These are phyloP conservation scores for Oryza coarctata DNA, from an alignment of 176 grass and related monocot species.

Conservation along the genomic window DNA sequence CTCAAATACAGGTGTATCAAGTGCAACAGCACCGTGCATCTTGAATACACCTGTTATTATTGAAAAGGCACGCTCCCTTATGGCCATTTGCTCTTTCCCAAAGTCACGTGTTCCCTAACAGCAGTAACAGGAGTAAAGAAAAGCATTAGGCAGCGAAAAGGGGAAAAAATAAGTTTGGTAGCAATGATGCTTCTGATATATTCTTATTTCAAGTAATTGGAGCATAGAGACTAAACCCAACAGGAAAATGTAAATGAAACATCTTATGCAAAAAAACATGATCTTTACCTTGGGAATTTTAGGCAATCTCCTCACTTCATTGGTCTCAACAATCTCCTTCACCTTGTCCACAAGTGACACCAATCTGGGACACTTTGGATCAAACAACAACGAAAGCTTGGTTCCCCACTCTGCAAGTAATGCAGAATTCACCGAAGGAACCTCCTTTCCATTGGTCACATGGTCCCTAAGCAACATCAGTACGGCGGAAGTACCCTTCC, in stretches of 20 bases:
- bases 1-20: slow-evolving; percentile 98
- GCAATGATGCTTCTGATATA: slow-evolving; percentile 15
- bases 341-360: slow-evolving; percentile 65
- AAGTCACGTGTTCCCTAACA: slow-evolving; percentile 93
- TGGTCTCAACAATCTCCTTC: slow-evolving; percentile 96
- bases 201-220: background rate
- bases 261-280: background rate
- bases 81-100: slow-evolving; percentile 91
- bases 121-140: slow-evolving; percentile 19
- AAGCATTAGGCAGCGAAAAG: background rate
- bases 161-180: background rate
- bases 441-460: slow-evolving; percentile 36
- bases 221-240: background rate
- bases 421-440: slow-evolving; percentile 39
- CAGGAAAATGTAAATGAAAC: background rate
- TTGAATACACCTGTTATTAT: slow-evolving; percentile 90
- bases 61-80: slow-evolving; percentile 88
- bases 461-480: slow-evolving; percentile 64
- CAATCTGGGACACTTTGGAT: slow-evolving; percentile 64
- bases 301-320: slow-evolving; percentile 95
- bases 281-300: slow-evolving; percentile 95
- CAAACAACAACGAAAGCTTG: slow-evolving; percentile 55
- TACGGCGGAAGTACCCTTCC: slow-evolving; percentile 73
- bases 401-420: slow-evolving; percentile 50
- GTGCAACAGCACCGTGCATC: slow-evolving; percentile 88